Base-by-base conservation (phyloP, 192 early-diverging fungal genomes). In the Coemansia sp. region DNA sequence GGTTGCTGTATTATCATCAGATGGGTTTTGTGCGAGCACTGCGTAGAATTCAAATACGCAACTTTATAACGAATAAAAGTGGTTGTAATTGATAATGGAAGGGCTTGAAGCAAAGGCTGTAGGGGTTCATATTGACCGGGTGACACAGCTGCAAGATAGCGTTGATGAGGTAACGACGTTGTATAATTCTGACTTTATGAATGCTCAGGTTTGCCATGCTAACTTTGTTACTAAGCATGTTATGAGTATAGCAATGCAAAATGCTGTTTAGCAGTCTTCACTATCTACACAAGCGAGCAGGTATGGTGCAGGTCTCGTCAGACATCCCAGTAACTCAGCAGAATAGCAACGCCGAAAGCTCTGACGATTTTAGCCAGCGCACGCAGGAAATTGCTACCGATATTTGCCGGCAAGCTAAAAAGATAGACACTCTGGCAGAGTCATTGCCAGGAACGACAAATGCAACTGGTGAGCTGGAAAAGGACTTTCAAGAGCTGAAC, bases 121-220 rank as follows among this genome's bases (percentile, higher is more conserved):
- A 7, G 76, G 76, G 5, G 64, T 70, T 24, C 65, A 75, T 48
- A 53, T 81, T 20, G 78, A 81, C 63, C 72, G 78, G 31, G 78
- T 81, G 36, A 81, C 78, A 18, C 78, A 81, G 49, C 62, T 81
- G 26, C 78, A 81, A 18, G 78, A 81, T 55, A 75, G 78, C 55
- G 60, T 75, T 51, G 78, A 81, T 60, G 68, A 81, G 73, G 66
- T 67, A 55, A 40, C 52, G 24, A 5, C 15, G 1, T 12, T 24
- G 15, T 4, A 12, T 15, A 12, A 51, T 24, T 21, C 7, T 51
- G 20, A 10, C 7, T 18, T 3, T 1, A 15, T n/a, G 25, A 26
- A 3, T 26, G 6, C 2, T 14, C 23, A 37, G 7, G n/a, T 14
- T 25, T 1, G 18, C 28, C 7, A 8, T 0, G 46, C 18, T 48